A percentile compares a stretch with the other conserved stretches of the same genome.
phyloP scores from a whole-genome alignment of 257 asterid species.

The Linaria vulgaris region DNA sequence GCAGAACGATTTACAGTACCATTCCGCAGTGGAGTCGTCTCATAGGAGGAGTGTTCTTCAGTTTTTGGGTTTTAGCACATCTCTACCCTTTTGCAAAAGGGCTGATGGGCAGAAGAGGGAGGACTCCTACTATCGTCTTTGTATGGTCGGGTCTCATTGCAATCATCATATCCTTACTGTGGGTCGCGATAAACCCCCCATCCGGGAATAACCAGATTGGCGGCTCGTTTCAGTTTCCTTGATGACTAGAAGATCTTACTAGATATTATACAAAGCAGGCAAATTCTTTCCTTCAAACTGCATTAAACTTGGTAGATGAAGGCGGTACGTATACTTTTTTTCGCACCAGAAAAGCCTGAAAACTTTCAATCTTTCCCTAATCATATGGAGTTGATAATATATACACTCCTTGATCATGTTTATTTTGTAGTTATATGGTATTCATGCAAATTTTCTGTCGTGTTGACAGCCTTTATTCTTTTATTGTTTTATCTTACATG shows the following conservation, averaged over 20 bases:
- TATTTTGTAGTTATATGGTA: slow-evolving; percentile 24
- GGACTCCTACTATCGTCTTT: slow-evolving; percentile 62
- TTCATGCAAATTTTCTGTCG: background rate
- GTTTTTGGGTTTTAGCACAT: slow-evolving; percentile 78
- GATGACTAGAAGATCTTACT: slow-evolving; percentile 19
- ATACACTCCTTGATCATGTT: slow-evolving; percentile 2
- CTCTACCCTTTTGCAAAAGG: slow-evolving; percentile 71
- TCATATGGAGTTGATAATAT: slow-evolving; percentile 9
- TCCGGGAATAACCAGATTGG: slow-evolving; percentile 60
- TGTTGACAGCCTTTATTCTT: slow-evolving; percentile 20
- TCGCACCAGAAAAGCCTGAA: background rate
- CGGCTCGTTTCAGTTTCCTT: slow-evolving; percentile 69
- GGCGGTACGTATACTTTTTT: slow-evolving; percentile 3
- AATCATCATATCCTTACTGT: slow-evolving; percentile 61
- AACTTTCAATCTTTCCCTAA: background rate
- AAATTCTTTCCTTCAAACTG: slow-evolving; percentile 13
- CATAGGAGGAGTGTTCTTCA: slow-evolving; percentile 67
- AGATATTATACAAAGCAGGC: background rate
- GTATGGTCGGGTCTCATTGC: slow-evolving; percentile 77
- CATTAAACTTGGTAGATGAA: slow-evolving; percentile 21
- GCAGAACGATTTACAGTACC: slow-evolving; percentile 61
- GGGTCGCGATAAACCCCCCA: slow-evolving; percentile 75
- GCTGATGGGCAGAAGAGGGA: slow-evolving; percentile 71
- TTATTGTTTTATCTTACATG: slow-evolving; percentile 16
- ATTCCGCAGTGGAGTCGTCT: slow-evolving; percentile 78